phyloP scores from a whole-genome alignment of 169 alveolate species.

The Plasmodium gallinaceum region DNA sequence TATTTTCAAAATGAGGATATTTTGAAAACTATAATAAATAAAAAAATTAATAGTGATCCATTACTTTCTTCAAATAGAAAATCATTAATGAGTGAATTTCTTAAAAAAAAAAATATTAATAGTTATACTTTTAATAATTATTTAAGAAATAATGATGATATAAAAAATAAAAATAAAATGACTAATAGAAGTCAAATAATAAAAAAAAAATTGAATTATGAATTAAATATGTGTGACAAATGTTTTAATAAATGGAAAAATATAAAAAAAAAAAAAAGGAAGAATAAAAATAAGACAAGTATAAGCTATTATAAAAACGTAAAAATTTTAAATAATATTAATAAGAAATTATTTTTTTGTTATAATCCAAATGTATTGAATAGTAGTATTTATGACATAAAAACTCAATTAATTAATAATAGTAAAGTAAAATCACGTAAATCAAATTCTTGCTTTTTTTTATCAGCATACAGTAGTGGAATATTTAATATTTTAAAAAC shows the following conservation, averaged over 20 bases:
- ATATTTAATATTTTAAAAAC: not conserved
- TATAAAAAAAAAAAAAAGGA: constrained; percentile 12
- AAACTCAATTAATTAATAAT: not conserved
- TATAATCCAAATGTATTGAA: not conserved
- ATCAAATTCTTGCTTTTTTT: not conserved
- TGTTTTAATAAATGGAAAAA: constrained; percentile 42
- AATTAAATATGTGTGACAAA: constrained; percentile 6
- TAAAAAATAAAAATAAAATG: not conserved
- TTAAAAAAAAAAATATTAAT: not conserved
- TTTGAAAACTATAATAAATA: not conserved
- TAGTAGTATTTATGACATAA: not conserved
- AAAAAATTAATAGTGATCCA: constrained; percentile 7
- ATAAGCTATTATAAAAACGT: constrained; percentile 4
- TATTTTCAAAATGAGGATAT: not conserved
- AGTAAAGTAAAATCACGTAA: not conserved
- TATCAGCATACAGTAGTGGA: not conserved
- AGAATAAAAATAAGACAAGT: constrained; percentile 6
- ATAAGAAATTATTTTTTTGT: constrained; percentile 11
- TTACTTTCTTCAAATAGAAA: not conserved
- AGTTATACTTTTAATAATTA: not conserved
- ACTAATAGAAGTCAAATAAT: not conserved
- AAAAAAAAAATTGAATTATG: not conserved
- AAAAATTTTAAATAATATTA: not conserved
- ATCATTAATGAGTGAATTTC: not conserved
- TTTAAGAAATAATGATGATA: not conserved